These are phyloP conservation scores for Dictyophora rubrovolvata DNA, from an alignment of 768 basidiomycete genomes.

Conservation along the genomic window DNA sequence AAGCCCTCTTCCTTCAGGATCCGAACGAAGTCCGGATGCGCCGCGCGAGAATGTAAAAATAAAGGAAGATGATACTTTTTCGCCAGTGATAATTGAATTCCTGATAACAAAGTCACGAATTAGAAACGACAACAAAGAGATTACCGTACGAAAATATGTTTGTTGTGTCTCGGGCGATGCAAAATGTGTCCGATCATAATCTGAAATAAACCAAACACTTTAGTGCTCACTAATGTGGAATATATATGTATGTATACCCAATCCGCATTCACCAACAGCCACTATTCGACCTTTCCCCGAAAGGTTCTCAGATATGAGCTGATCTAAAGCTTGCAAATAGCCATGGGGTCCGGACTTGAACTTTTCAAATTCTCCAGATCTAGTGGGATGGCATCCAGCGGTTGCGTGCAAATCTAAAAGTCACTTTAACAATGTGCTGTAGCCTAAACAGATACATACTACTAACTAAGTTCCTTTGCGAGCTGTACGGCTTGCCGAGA, in stretches of 20 bases:
- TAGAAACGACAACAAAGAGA: neutral
- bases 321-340: conserved; percentile 51
- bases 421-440: neutral
- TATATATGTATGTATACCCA: conserved; percentile 33
- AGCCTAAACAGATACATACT: neutral
- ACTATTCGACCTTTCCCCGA: conserved; percentile 50
- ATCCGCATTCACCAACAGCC: conserved; percentile 71
- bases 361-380: conserved; percentile 55
- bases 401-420: conserved; percentile 56
- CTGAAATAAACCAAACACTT: conserved; percentile 23
- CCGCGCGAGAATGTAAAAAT: conserved; percentile 75
- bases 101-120: conserved; percentile 17
- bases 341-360: conserved; percentile 44
- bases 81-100: conserved; percentile 51
- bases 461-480: conserved; percentile 46
- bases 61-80: conserved; percentile 65
- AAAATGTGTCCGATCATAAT: conserved; percentile 69
- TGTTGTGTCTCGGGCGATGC: conserved; percentile 50
- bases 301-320: conserved; percentile 38
- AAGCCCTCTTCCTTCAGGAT: conserved; percentile 62
- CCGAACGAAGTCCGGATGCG: conserved; percentile 56
- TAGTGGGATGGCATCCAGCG: conserved; percentile 73
- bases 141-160: conserved; percentile 47
- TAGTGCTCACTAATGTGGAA: neutral
- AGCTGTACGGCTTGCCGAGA: conserved; percentile 48